Evolutionary conservation across 768 basidiomycete genomes (phyloP).

Genomic region (Hericium rajendrae): DNA sequence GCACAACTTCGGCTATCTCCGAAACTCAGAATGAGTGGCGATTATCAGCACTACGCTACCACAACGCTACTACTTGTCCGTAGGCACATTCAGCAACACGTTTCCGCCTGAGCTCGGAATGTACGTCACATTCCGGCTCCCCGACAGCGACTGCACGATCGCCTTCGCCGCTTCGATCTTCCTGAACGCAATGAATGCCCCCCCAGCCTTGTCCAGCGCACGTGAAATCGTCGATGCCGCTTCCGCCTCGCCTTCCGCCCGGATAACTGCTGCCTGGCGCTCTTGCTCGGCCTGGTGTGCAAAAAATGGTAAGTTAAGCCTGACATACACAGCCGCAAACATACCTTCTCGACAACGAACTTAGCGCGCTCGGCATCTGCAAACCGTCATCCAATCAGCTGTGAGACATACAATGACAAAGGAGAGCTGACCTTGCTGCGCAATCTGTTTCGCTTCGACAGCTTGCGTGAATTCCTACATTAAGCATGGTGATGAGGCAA

Average conservation of each 20-base stretch:
- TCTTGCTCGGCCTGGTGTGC: slow-evolving; percentile 88
- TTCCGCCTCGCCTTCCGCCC: slow-evolving; percentile 98
- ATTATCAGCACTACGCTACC: background rate
- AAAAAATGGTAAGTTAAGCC: slow-evolving; percentile 3
- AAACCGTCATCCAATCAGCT: background rate
- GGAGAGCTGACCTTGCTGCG: slow-evolving; percentile 72
- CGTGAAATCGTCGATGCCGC: slow-evolving; percentile 88
- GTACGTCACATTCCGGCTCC: slow-evolving; percentile 81
- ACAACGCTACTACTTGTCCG: slow-evolving; percentile 30
- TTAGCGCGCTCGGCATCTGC: slow-evolving; percentile 97
- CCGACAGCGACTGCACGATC: slow-evolving; percentile 76
- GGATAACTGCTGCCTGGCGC: slow-evolving; percentile 93
- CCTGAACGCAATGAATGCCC: slow-evolving; percentile 89
- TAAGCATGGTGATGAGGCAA: background rate
- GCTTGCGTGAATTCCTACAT: slow-evolving; percentile 89
- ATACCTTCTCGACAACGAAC: slow-evolving; percentile 96
- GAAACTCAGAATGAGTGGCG: slow-evolving; percentile 7
- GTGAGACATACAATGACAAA: background rate
- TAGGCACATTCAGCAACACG: slow-evolving; percentile 77
- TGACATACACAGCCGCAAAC: background rate
- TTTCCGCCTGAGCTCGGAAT: slow-evolving; percentile 75
- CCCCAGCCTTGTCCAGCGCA: slow-evolving; percentile 88
- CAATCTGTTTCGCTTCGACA: slow-evolving; percentile 99
- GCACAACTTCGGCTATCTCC: slow-evolving; percentile 7
- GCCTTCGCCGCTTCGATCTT: slow-evolving; percentile 98